Base-by-base conservation (phyloP, 192 early-diverging fungal genomes). In the Gigaspora rosea region DNA sequence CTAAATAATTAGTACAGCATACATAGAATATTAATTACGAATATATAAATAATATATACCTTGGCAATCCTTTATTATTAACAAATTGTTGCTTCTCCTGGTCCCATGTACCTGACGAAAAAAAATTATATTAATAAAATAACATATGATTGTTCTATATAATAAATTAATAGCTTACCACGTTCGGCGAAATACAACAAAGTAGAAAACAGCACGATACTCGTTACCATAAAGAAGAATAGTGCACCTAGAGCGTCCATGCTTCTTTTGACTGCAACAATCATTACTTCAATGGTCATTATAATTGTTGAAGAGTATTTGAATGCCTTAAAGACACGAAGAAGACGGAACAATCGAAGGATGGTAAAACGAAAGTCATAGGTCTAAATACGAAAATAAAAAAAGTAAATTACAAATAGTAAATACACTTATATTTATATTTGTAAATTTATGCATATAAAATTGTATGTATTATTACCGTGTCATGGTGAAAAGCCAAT, bases 311-410 rank as follows among this genome's bases (percentile, higher is more conserved):
- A 91, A 65, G 91, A 92, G 82, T 94, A 92, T 75, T 93, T 92
- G 80, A 92, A 94, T 8, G 90, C 91, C 56, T 91, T 91, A 81
- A 94, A 94, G 4, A 94, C 86, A 22, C 93, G 88, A 61, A 94
- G 79, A 11, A 94, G 82, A 35, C 93, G 87, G 79, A 94, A 93
- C 11, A 93, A 79, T 32, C 92, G 85, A 78, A 94, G 78, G 63
- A 93, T 92, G n/a, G 93, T 94, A 83, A 94, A 92, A 12, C 93
- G 88, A 80, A 94, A 94, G 78, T 91, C 91, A 71, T 90, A 92
- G 10, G 91, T 90, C 81, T 87, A 80, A 12, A n/a, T n/a, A n/a
- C n/a, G n/a, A n/a, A n/a, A n/a, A n/a, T n/a, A n/a, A n/a, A n/a
- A n/a, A n/a, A n/a, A n/a, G n/a, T n/a, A n/a, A n/a, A n/a, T n/a